Evolutionary conservation across 306 rosid genomes (phyloP).

Genomic region (Trifolium pratense): DNA sequence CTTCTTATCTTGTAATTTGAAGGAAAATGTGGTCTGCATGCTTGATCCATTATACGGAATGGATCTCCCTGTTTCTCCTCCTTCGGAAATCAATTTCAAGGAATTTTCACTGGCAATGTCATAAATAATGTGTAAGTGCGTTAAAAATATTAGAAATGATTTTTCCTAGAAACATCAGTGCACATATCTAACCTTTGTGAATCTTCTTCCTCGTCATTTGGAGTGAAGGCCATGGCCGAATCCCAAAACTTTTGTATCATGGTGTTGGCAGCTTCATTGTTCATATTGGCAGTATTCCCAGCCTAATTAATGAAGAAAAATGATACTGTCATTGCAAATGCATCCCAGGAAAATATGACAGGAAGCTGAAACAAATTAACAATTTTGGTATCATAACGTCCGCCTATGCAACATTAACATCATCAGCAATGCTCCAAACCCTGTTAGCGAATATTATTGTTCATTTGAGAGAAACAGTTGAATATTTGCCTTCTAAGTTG

Average conservation of each 20-base stretch:
- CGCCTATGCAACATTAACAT: constrained; percentile 19
- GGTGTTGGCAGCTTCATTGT: constrained; percentile 70
- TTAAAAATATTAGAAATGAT: constrained; percentile 2
- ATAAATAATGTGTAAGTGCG: constrained; percentile 41
- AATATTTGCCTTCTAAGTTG: constrained; percentile 10
- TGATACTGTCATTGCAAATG: background rate
- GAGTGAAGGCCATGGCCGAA: constrained; percentile 81
- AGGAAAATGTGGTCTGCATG: constrained; percentile 59
- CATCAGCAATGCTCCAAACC: constrained; percentile 13
- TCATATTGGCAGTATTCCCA: constrained; percentile 65
- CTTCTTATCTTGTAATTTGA: constrained; percentile 78
- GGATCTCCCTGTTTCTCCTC: constrained; percentile 67
- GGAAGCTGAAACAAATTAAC: background rate
- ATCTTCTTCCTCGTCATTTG: constrained; percentile 78
- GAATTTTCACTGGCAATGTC: constrained; percentile 71
- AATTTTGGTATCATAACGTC: background rate
- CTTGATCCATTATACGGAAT: constrained; percentile 45
- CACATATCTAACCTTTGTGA: constrained; percentile 64
- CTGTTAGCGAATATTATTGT: background rate
- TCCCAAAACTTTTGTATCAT: constrained; percentile 98
- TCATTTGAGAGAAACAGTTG: constrained; percentile 1
- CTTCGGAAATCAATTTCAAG: constrained; percentile 75
- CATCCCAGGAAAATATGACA: constrained; percentile 6
- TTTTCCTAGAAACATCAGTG: constrained; percentile 18
- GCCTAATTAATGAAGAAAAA: constrained; percentile 59